Evolutionary conservation across 2,329 filamentous ascomycete species (phyloP).

Genomic region (Colletotrichum navitas): DNA sequence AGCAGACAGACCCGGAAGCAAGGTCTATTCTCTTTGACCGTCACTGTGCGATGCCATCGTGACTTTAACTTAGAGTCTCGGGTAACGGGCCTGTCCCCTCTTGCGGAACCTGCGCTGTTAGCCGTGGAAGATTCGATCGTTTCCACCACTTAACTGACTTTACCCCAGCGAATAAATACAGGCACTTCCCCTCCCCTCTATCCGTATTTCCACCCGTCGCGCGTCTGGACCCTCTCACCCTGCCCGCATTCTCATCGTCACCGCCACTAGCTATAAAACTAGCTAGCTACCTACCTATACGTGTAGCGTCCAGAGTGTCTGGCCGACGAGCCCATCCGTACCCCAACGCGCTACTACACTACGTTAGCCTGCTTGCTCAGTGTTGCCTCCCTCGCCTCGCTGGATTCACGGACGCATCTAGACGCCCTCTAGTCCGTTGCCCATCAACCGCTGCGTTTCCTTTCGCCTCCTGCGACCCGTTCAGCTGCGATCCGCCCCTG

Average conservation of each 20-base stretch:
- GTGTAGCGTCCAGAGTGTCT: slow-evolving; percentile 10
- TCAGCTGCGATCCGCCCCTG: slow-evolving; percentile 22
- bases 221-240: background rate
- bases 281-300: background rate
- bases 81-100: slow-evolving; percentile 6
- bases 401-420: slow-evolving; percentile 2
- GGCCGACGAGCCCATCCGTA: slow-evolving; percentile 20
- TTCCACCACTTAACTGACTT: slow-evolving; percentile 19
- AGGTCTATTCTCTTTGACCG: slow-evolving; percentile 22
- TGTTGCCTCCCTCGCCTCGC: slow-evolving; percentile 2
- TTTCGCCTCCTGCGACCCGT: slow-evolving; percentile 25
- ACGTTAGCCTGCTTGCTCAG: background rate
- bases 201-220: slow-evolving; percentile 1
- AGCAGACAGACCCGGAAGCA: slow-evolving; percentile 13
- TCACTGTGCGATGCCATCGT: slow-evolving; percentile 40
- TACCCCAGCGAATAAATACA: slow-evolving; percentile 28
- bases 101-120: slow-evolving; percentile 13
- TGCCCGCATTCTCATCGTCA: background rate
- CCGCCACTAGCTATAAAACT: no score
- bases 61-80: slow-evolving; percentile 12
- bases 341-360: background rate
- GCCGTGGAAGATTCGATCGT: slow-evolving; percentile 28
- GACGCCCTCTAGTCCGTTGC: slow-evolving; percentile 21
- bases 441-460: slow-evolving; percentile 23
- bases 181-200: slow-evolving; percentile 3